Evolutionary conservation across 768 basidiomycete genomes (phyloP).

Genomic region (Polyporus arcularius): DNA sequence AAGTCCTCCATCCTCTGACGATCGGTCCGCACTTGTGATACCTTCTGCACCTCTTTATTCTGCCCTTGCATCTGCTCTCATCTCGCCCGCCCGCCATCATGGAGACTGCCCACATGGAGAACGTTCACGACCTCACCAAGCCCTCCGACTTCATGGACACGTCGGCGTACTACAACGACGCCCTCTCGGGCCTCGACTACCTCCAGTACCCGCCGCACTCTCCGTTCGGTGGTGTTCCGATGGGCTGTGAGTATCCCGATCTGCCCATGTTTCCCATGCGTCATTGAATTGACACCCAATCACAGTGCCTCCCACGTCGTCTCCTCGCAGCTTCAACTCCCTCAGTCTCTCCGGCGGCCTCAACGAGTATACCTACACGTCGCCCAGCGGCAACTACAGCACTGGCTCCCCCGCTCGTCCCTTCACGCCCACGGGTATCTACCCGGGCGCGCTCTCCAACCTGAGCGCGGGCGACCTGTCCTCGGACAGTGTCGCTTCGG

Average conservation of each 20-base stretch:
- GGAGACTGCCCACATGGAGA: conserved; percentile 49
- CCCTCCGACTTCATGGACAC: conserved; percentile 52
- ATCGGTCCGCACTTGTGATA: conserved; percentile 22
- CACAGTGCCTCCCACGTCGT: conserved; percentile 53
- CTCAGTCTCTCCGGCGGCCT: conserved; percentile 58
- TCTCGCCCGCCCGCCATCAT: conserved; percentile 30
- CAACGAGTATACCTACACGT: conserved; percentile 61
- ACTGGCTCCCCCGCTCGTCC: conserved; percentile 56
- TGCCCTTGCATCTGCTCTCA: conserved; percentile 20
- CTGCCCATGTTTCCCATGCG: conserved; percentile 15
- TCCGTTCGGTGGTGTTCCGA: conserved; percentile 57
- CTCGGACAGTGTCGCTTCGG: conserved; percentile 69
- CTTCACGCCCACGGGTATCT: conserved; percentile 70
- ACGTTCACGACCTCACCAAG: conserved; percentile 51
- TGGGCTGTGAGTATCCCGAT: conserved; percentile 55
- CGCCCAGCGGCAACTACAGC: conserved; percentile 52
- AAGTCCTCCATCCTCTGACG: conserved; percentile 18
- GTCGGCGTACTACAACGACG: conserved; percentile 42
- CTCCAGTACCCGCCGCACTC: conserved; percentile 74
- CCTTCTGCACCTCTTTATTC: conserved; percentile 15
- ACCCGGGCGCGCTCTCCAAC: conserved; percentile 72
- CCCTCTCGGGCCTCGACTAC: conserved; percentile 52
- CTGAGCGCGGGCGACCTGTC: conserved; percentile 71
- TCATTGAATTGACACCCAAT: conserved; percentile 9
- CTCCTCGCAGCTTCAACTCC: conserved; percentile 62